These are phyloP conservation scores for Triticum dicoccoides DNA, from an alignment of 176 grass and related monocot genomes.

Conservation along the genomic window DNA sequence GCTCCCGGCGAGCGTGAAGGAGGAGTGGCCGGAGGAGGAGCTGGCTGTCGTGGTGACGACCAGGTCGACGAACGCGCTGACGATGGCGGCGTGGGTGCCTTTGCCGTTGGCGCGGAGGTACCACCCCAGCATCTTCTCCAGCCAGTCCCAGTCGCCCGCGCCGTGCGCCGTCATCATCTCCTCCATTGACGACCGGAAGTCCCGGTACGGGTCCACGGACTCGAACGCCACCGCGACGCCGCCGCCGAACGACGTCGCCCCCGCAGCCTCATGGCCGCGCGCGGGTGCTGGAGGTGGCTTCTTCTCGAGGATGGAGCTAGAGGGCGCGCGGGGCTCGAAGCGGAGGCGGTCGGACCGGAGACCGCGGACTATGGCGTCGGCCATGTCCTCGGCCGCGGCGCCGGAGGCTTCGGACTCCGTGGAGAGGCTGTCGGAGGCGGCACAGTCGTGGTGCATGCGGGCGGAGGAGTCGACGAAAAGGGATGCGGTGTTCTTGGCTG, in stretches of 20 bases:
- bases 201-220: slow-evolving; percentile 69
- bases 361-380: slow-evolving; percentile 56
- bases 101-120: slow-evolving; percentile 61
- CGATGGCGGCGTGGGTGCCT: slow-evolving; percentile 55
- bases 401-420: slow-evolving; percentile 41
- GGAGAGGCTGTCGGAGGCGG: slow-evolving; percentile 61
- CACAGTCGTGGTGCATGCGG: slow-evolving; percentile 32
- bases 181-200: slow-evolving; percentile 78
- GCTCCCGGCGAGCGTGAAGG: slow-evolving; percentile 32
- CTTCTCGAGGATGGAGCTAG: slow-evolving; percentile 74
- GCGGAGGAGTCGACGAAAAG: slow-evolving; percentile 63
- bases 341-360: slow-evolving; percentile 67
- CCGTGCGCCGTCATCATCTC: slow-evolving; percentile 71
- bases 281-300: neutral
- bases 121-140: slow-evolving; percentile 81
- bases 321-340: slow-evolving; percentile 59
- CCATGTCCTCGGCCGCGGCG: slow-evolving; percentile 34
- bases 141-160: slow-evolving; percentile 64
- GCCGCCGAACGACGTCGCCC: neutral
- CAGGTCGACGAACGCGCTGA: slow-evolving; percentile 72
- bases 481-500: slow-evolving; percentile 45
- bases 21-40: slow-evolving; percentile 25
- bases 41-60: slow-evolving; percentile 28
- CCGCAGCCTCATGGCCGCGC: neutral
- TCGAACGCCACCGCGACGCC: slow-evolving; percentile 56